Percentiles rank a stretch among this genome's conserved stretches.
These are phyloP conservation scores for Chlorella sorokiniana DNA, from an alignment of 139 green algal genomes.

Conservation along the genomic window DNA sequence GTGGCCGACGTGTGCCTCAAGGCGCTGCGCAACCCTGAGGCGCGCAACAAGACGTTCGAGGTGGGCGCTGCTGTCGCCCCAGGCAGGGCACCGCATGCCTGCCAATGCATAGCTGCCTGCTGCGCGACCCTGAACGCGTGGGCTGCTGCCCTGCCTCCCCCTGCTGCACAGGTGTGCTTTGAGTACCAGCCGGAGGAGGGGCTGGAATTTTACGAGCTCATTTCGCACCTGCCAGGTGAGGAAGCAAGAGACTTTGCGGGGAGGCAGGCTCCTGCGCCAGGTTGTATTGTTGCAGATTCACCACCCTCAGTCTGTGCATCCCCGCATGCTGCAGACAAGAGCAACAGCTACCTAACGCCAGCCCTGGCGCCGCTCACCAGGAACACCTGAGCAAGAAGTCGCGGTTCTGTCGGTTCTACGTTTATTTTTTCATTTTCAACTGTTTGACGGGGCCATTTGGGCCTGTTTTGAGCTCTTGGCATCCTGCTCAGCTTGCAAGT, in stretches of 20 bases:
- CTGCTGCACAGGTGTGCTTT: constrained; percentile 59
- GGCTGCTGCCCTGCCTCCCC: neutral
- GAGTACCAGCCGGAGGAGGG: constrained; percentile 73
- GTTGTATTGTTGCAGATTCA: neutral
- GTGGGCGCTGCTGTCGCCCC: constrained; percentile 44
- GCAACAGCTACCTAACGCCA: constrained; percentile 83
- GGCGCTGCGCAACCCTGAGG: constrained; percentile 73
- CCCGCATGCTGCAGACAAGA: constrained; percentile 55
- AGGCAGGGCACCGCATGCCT: neutral
- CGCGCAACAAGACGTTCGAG: constrained; percentile 98
- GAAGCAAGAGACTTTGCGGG: too few relatives aligned
- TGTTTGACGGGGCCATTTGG: too few relatives aligned
- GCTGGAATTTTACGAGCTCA: constrained; percentile 84
- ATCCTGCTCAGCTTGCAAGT: too few relatives aligned
- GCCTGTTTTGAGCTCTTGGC: too few relatives aligned
- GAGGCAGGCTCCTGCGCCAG: too few relatives aligned
- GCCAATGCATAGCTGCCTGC: neutral
- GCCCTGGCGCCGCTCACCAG: constrained; percentile 78
- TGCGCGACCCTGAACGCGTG: neutral
- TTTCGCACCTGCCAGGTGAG: constrained; percentile 70
- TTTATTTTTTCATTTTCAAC: too few relatives aligned
- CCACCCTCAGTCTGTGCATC: neutral
- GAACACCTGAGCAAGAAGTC: constrained; percentile 86
- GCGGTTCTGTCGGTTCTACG: too few relatives aligned
- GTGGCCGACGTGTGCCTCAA: constrained; percentile 97